A percentile compares a stretch with the other conserved stretches of the same genome.
Conservation (phyloP, 2,329 filamentous ascomycete genomes). For the Diaporthe humulicola region DNA sequence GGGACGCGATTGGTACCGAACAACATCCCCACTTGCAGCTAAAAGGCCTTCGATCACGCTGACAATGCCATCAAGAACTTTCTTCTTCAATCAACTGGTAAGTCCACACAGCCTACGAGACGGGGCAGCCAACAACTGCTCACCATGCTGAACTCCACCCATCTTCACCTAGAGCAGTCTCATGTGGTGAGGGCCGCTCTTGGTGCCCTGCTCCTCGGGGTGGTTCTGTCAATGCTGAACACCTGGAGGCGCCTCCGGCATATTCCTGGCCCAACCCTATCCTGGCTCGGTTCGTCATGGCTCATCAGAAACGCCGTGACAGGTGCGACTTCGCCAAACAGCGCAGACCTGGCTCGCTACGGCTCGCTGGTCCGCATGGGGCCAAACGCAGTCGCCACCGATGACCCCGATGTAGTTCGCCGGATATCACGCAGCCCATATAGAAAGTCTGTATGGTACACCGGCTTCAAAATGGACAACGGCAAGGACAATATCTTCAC, state of each 20-base stretch:
- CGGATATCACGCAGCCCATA: background rate
- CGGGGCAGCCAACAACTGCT: too few relatives aligned
- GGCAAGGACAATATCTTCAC: background rate
- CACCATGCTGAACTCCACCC: background rate
- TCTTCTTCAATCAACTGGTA: background rate
- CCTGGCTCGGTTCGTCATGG: conserved; percentile 4
- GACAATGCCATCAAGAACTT: too few relatives aligned
- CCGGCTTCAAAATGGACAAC: background rate
- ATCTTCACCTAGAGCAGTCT: background rate
- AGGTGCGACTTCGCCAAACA: background rate
- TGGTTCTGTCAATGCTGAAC: background rate
- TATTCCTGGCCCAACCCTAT: background rate
- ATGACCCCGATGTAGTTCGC: background rate
- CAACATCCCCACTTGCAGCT: too few relatives aligned
- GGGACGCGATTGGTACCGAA: too few relatives aligned
- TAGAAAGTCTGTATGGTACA: background rate
- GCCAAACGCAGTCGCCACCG: background rate
- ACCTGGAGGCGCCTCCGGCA: conserved; percentile 1
- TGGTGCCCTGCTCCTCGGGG: background rate
- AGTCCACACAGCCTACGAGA: background rate
- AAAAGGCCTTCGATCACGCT: background rate
- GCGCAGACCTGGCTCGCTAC: background rate
- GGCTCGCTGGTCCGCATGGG: background rate
- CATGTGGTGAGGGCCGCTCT: background rate
- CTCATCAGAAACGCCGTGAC: background rate